phyloP scores from a whole-genome alignment of 2,329 filamentous ascomycete genomes.

The Xylariaceae sp. region DNA sequence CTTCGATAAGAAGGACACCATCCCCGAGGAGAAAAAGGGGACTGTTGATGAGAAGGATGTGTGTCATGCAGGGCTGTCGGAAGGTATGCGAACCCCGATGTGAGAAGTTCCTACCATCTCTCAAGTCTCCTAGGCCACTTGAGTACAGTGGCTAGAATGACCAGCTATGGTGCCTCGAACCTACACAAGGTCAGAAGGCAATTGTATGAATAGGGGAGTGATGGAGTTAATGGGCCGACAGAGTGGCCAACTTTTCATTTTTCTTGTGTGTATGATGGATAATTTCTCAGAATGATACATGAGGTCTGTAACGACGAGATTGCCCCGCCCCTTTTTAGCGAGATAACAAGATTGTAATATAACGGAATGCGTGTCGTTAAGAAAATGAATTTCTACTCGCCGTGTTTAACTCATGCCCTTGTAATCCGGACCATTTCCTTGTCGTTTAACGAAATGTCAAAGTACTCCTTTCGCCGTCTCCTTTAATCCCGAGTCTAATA shows the following conservation, averaged over 20 bases:
- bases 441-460: background rate
- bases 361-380: background rate
- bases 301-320: background rate
- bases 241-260: background rate
- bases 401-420: background rate
- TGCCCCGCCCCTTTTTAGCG: background rate
- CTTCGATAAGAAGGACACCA: background rate
- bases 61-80: background rate
- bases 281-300: background rate
- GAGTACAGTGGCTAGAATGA: too few relatives aligned
- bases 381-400: background rate
- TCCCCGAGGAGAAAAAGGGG: background rate
- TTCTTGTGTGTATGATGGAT: background rate
- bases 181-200: background rate
- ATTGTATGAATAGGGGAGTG: background rate
- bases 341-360: background rate
- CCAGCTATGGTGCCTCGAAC: background rate
- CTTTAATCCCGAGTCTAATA: background rate
- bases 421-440: too few relatives aligned
- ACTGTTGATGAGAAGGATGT: background rate
- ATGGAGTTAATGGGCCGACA: background rate
- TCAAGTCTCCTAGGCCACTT: too few relatives aligned
- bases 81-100: too few relatives aligned
- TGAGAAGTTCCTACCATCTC: too few relatives aligned
- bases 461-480: background rate